These are phyloP conservation scores for Termitomyces sp. DNA, from an alignment of 768 basidiomycete genomes.

Conservation along the genomic window DNA sequence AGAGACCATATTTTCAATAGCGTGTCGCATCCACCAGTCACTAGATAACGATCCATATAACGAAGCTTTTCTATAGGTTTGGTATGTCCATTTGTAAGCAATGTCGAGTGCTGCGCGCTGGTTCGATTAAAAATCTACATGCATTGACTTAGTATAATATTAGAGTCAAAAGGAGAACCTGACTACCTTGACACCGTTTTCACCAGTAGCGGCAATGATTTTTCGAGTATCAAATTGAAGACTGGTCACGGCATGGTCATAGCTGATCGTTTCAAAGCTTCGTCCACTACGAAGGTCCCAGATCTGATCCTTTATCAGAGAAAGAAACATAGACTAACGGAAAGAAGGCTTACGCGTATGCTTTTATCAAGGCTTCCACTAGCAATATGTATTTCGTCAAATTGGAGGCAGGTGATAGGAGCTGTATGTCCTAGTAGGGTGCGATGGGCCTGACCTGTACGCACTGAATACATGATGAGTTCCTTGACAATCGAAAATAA, in stretches of 20 bases:
- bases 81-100: slow-evolving; percentile 90
- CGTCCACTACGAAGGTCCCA: slow-evolving; percentile 95
- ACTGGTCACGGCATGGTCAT: slow-evolving; percentile 85
- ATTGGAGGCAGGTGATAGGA: slow-evolving; percentile 91
- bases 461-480: slow-evolving; percentile 49
- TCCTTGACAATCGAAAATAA: background rate
- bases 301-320: slow-evolving; percentile 46
- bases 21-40: slow-evolving; percentile 85
- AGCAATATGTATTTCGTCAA: slow-evolving; percentile 91
- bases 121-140: slow-evolving; percentile 90
- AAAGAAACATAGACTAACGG: slow-evolving; percentile 1
- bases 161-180: background rate
- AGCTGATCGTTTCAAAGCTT: slow-evolving; percentile 83
- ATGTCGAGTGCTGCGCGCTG: slow-evolving; percentile 77
- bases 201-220: slow-evolving; percentile 86
- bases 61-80: slow-evolving; percentile 82
- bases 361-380: slow-evolving; percentile 94
- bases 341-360: slow-evolving; percentile 56
- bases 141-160: background rate
- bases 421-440: slow-evolving; percentile 90
- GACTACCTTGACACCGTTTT: slow-evolving; percentile 85
- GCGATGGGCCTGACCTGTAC: slow-evolving; percentile 94
- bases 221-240: slow-evolving; percentile 95
- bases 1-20: slow-evolving; percentile 91
- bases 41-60: slow-evolving; percentile 95